phyloP scores from a whole-genome alignment of 2,329 filamentous ascomycete genomes.

The Metarhizium anisopliae region DNA sequence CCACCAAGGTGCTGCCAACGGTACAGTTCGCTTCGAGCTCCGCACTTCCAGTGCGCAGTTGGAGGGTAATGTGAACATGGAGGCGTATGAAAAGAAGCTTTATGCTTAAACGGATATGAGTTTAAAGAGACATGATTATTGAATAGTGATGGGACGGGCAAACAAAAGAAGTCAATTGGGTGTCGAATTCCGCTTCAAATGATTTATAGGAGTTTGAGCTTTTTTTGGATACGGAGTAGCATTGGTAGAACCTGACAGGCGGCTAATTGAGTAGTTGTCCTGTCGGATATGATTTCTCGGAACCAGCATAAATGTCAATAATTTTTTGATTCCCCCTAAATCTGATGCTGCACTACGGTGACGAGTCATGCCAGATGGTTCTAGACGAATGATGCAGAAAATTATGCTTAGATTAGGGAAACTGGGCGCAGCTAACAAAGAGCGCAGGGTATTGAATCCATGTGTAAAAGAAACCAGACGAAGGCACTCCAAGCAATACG shows the following conservation, averaged over 20 bases:
- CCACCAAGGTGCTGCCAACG: constrained; percentile 63
- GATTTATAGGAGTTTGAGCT: background rate
- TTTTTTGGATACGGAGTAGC: constrained; percentile 2
- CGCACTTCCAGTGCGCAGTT: constrained; percentile 89
- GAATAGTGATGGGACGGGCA: background rate
- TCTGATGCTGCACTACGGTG: background rate
- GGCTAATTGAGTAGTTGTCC: constrained; percentile 2
- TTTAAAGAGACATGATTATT: background rate
- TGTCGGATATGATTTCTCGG: background rate
- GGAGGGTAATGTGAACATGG: constrained; percentile 96
- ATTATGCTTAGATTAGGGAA: background rate
- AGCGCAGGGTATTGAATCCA: background rate
- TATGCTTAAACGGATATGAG: constrained; percentile 56
- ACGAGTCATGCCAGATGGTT: background rate
- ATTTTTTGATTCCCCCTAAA: constrained; percentile 1
- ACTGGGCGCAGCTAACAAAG: background rate
- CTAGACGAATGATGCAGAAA: background rate
- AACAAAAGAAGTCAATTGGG: background rate
- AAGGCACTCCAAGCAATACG: background rate
- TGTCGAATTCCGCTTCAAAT: background rate
- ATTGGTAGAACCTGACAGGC: constrained; percentile 2
- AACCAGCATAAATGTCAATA: background rate
- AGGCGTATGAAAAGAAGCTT: constrained; percentile 99
- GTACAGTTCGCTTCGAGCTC: constrained; percentile 83
- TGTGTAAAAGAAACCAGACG: background rate